Conservation (phyloP, 495 filamentous ascomycete genomes). For the Xylaria cubensis region DNA sequence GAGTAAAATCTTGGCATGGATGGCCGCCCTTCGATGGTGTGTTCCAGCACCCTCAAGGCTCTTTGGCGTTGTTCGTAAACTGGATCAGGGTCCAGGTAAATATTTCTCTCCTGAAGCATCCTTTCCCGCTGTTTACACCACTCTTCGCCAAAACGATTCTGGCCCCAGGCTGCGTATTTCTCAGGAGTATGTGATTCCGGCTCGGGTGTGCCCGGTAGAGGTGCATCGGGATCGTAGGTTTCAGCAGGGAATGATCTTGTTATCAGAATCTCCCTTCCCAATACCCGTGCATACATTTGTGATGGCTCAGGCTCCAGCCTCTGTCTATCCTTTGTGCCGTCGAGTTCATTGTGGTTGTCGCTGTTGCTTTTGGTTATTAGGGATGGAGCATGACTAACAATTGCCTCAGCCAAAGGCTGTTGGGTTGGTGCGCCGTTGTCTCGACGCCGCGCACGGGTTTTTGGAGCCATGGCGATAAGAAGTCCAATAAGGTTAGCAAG, state of each 20-base stretch:
- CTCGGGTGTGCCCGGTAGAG: not conserved
- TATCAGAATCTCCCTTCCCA: not conserved
- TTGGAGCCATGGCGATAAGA: too few relatives aligned
- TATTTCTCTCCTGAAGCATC: not conserved
- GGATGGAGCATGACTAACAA: too few relatives aligned
- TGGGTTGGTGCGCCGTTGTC: too few relatives aligned
- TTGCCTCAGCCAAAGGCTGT: too few relatives aligned
- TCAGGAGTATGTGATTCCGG: not conserved
- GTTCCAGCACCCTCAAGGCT: not conserved
- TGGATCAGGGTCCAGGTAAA: not conserved
- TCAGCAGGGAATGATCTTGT: not conserved
- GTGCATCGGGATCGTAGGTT: too few relatives aligned
- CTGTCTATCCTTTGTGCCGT: too few relatives aligned
- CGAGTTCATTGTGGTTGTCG: too few relatives aligned
- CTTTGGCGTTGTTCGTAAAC: not conserved
- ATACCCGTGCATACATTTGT: too few relatives aligned
- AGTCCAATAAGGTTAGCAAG: too few relatives aligned
- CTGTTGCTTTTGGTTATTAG: too few relatives aligned
- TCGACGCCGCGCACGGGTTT: too few relatives aligned
- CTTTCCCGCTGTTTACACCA: not conserved
- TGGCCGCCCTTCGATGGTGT: not conserved
- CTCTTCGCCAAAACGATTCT: not conserved
- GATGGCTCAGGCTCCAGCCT: too few relatives aligned
- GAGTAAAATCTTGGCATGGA: not conserved
- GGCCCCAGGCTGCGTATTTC: not conserved